phyloP scores from a whole-genome alignment of 768 basidiomycete genomes.

The Dictyophora rubrovolvata region DNA sequence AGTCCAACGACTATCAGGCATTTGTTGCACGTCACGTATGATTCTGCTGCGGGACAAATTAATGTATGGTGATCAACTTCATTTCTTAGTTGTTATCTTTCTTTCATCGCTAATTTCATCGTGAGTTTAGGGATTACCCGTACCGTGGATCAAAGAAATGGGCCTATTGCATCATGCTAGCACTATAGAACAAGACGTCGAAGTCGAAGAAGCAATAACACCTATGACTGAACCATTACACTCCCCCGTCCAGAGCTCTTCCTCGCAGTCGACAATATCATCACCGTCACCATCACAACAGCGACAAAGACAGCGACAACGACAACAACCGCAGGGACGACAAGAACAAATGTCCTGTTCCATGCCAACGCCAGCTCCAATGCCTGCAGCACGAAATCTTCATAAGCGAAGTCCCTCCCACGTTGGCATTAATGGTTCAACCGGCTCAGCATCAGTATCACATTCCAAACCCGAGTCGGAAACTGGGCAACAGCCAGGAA shows the following conservation, averaged over 20 bases:
- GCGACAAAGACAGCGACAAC: neutral
- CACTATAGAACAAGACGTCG: neutral
- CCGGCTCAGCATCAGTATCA: too few species aligned
- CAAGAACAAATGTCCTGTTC: too few species aligned
- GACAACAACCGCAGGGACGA: too few species aligned
- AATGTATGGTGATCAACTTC: neutral
- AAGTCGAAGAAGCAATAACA: neutral
- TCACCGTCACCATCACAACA: neutral
- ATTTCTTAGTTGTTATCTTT: neutral
- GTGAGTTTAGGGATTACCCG: constrained; percentile 1
- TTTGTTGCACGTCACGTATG: constrained; percentile 4
- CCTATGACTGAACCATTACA: neutral
- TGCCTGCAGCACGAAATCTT: too few species aligned
- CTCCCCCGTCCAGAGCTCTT: neutral
- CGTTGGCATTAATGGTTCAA: too few species aligned
- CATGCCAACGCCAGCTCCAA: too few species aligned
- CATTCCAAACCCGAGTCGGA: too few species aligned
- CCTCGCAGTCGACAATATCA: neutral
- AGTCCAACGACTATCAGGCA: neutral
- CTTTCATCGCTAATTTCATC: neutral
- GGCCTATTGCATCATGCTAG: neutral
- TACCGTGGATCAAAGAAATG: constrained; percentile 1
- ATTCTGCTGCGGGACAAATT: neutral
- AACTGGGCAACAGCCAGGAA: too few species aligned
- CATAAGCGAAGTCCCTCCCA: too few species aligned